Evolutionary conservation across 208 protist species (phyloP), one percentile per base, ranked within the genome.

Genomic region (Phytomonas sp.): DNA sequence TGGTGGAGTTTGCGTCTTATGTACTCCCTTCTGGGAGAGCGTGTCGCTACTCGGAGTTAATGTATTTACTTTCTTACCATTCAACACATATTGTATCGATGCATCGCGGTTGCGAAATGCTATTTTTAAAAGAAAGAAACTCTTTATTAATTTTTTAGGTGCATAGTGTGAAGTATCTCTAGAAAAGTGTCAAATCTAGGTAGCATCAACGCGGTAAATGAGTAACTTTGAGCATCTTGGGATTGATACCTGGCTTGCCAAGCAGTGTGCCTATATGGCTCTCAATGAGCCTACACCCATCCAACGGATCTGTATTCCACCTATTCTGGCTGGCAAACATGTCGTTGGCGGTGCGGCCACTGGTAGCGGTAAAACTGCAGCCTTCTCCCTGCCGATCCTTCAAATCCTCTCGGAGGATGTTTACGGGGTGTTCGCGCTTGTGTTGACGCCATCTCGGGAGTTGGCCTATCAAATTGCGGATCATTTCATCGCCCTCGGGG

Each of bases 331-430:
- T 9, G 97, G 94, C 9, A 75, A 77, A 5, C 88, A 98, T 80
- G 83, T 99, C 31, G 82, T 99, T 26, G 98, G 94, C 31, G 86
- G 84, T 15, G 97, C 98, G 4, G 83, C 91, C 29, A 99, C 98
- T 4, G 98, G 98, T 65, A 96, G 84, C 37, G 98, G 98, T 62
- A 99, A 99, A 79, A 99, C 98, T 4, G 96, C 97, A 0, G 97
- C 98, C 34, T 99, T 99, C 78, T 97, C 97, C 23, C 79, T 99
- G 2, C 98, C 98, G 23, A 98, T 99, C 17, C 76, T 99, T 4
- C 92, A 99, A 61, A 72, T 68, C 33, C 83, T 99, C 11, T 89
- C 97, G 0, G 77, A 89, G 34, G 98, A 99, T 68, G 92, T 97
- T 29, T 99, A 97, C 75, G 98, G 98, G 62, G 87, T 99, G 4